Conservation (phyloP, 768 basidiomycete species). For the Wakefieldia striispora region DNA sequence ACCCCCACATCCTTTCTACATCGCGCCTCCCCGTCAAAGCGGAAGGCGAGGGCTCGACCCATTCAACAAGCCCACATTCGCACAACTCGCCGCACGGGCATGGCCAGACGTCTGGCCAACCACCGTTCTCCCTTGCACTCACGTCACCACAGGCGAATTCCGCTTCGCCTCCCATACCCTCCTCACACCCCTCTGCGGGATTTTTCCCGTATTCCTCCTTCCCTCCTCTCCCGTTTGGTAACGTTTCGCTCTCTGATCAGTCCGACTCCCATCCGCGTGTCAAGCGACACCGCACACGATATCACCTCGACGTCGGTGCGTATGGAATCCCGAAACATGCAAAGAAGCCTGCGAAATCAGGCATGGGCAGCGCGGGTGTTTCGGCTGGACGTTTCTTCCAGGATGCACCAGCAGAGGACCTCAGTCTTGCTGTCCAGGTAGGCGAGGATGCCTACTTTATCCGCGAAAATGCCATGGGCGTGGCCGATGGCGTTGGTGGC, state of each 20-base stretch:
- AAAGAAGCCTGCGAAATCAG: conserved; percentile 29
- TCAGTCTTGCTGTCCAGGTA: conserved; percentile 66
- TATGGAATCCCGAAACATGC: conserved; percentile 78
- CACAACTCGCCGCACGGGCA: conserved; percentile 38
- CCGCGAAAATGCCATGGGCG: conserved; percentile 81
- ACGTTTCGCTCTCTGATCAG: conserved; percentile 24
- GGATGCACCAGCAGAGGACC: conserved; percentile 31
- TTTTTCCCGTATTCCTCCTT: conserved; percentile 39
- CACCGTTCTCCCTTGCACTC: conserved; percentile 43
- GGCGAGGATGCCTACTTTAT: conserved; percentile 93
- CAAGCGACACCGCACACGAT: conserved; percentile 36
- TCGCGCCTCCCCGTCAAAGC: conserved; percentile 46
- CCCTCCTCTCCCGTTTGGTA: conserved; percentile 29
- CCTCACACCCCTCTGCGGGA: conserved; percentile 29
- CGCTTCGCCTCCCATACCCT: conserved; percentile 29
- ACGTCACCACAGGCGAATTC: conserved; percentile 40
- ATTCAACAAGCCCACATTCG: conserved; percentile 26
- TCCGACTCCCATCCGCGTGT: conserved; percentile 29
- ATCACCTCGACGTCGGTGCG: conserved; percentile 72
- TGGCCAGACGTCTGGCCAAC: conserved; percentile 30
- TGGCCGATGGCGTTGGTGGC: conserved; percentile 94
- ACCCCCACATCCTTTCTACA: conserved; percentile 38
- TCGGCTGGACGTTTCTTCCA: conserved; percentile 27
- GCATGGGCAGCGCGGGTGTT: conserved; percentile 17
- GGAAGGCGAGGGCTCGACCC: conserved; percentile 43